phyloP scores from a whole-genome alignment of 768 basidiomycete species.

The Austroboletus festivus region DNA sequence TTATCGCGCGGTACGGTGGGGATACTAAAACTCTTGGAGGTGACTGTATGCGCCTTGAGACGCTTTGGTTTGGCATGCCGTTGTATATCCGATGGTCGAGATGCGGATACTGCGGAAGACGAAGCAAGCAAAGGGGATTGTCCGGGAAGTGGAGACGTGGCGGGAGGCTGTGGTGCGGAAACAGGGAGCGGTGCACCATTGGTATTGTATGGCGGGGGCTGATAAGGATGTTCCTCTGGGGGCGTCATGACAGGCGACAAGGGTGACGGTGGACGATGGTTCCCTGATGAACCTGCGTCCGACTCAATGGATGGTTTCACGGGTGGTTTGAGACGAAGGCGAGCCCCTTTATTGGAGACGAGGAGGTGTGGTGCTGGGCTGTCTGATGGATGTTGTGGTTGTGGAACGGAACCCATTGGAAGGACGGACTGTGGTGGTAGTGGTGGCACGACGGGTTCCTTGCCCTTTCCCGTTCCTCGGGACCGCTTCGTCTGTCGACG shows the following conservation, averaged over 20 bases:
- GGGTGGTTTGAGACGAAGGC: constrained; percentile 49
- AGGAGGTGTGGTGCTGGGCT: constrained; percentile 30
- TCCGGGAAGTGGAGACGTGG: constrained; percentile 21
- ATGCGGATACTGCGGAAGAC: constrained; percentile 18
- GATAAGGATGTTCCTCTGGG: constrained; percentile 32
- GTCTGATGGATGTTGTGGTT: constrained; percentile 20
- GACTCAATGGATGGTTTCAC: constrained; percentile 27
- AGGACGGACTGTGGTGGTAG: constrained; percentile 26
- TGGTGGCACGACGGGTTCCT: constrained; percentile 30
- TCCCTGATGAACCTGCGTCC: constrained; percentile 16
- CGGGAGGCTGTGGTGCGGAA: constrained; percentile 10
- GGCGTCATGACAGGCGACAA: constrained; percentile 36
- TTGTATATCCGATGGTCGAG: constrained; percentile 29
- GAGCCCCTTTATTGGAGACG: constrained; percentile 46
- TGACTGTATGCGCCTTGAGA: constrained; percentile 77
- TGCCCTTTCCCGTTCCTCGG: constrained; percentile 36
- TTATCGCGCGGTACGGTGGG: constrained; percentile 78
- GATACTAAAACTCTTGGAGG: constrained; percentile 72
- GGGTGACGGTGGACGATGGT: constrained; percentile 27
- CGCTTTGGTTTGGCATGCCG: constrained; percentile 69
- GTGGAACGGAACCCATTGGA: constrained; percentile 23
- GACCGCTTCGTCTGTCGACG: constrained; percentile 35
- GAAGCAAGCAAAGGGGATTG: constrained; percentile 19
- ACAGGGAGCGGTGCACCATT: constrained; percentile 22
- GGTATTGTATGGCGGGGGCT: constrained; percentile 19